These are phyloP conservation scores for Colletotrichum lupini DNA, from an alignment of 2,329 filamentous ascomycete species.

Conservation along the genomic window DNA sequence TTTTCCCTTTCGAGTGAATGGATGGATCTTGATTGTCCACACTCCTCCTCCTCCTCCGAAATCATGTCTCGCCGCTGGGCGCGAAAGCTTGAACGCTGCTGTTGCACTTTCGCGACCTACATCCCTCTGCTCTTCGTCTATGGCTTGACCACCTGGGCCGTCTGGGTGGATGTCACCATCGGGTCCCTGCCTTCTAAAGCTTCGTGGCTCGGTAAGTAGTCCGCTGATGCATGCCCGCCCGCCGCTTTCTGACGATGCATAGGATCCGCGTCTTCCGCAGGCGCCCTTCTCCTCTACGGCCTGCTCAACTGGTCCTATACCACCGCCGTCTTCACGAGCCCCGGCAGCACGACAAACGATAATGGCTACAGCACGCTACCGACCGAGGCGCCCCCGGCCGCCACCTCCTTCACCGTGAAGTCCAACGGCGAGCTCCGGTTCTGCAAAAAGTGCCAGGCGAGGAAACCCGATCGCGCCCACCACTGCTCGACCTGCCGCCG, in stretches of 20 bases:
- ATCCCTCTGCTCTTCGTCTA: constrained; percentile 94
- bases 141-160: constrained; percentile 89
- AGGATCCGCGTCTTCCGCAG: constrained; percentile 67
- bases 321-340: constrained; percentile 90
- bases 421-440: constrained; percentile 87
- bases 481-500: constrained; percentile 95
- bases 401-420: constrained; percentile 90
- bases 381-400: constrained; percentile 69
- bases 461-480: constrained; percentile 95
- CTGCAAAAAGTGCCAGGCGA: constrained; percentile 96
- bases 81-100: constrained; percentile 81
- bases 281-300: constrained; percentile 78
- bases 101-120: constrained; percentile 82
- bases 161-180: constrained; percentile 85
- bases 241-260: constrained; percentile 26
- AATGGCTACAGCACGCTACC: constrained; percentile 84
- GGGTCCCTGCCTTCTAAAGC: constrained; percentile 66
- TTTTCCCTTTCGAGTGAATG: constrained; percentile 24
- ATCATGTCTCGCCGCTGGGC: constrained; percentile 72
- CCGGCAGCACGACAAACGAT: constrained; percentile 76
- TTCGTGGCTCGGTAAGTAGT: constrained; percentile 66
- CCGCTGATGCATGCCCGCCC: constrained; percentile 22
- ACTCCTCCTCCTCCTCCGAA: constrained; percentile 42
- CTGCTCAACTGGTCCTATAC: constrained; percentile 92
- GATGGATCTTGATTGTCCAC: constrained; percentile 31